Evolutionary conservation across 83 land plant genomes (phyloP), one percentile per base, ranked within the genome.

Genomic region (Diphasiastrum complanatum): DNA sequence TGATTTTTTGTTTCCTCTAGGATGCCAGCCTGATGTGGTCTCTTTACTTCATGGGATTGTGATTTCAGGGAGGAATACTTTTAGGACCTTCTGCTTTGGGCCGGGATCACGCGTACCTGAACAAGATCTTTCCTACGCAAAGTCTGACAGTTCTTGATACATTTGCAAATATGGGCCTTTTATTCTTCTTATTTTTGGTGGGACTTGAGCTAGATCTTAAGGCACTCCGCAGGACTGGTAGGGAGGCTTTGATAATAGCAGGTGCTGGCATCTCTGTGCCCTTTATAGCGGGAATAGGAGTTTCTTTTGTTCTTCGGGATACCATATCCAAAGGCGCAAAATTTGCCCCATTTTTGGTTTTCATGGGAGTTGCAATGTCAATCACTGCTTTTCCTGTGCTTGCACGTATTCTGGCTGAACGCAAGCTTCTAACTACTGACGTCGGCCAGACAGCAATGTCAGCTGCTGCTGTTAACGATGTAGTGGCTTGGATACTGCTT

Each of bases 401-500:
- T 11, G 90, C 91, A 1, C 80, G 91, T n/a, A 85, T 85, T 40
- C 73, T 85, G 2, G 90, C 96, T 1, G 91, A 85, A 66, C 75
- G 89, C 26, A 82, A 81, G 61, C 82, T 88, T 12, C 64, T 85
- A 16, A 89, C 86, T 14, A 89, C 87, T 2, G 66, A 61, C 0
- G 72, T 89, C 16, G 95, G 95, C 2, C 78, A 82, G 63, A 69
- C 70, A 18, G 87, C 91, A 36, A 85, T 89, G 96, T 72, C 87
- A 0, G 96, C 96, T 4, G 96, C 96, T 4, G 96, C 96, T 0
- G 79, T 90, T 47, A 90, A 90, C 64, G 96, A 90, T 55, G 75
- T 90, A 6, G 96, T 70, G 0, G 91, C 96, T 0, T 85, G 96
- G 96, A 62, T 89, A 25, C 62, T 85, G 1, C 76, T 85, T 1